These are phyloP conservation scores for Polyporus arcularius DNA, from an alignment of 768 basidiomycete genomes.

Conservation along the genomic window DNA sequence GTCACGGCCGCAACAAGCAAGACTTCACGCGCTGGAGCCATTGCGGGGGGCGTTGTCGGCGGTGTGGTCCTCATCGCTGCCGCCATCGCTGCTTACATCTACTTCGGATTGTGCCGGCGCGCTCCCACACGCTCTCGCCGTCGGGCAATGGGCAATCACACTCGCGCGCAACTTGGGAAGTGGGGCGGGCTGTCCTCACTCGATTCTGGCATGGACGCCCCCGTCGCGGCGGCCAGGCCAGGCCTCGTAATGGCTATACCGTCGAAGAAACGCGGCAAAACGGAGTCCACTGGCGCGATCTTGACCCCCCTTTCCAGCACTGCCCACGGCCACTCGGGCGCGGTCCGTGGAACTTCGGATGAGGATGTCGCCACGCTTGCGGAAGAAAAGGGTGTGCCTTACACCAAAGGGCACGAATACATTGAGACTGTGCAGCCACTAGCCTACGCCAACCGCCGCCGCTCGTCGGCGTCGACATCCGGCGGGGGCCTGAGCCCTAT, in stretches of 20 bases:
- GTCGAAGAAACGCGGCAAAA: conserved; percentile 8
- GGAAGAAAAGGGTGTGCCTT: conserved; percentile 10
- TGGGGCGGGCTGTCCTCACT: conserved; percentile 26
- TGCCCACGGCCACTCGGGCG: conserved; percentile 9
- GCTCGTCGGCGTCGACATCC: conserved; percentile 4
- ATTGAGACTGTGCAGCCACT: conserved; percentile 18
- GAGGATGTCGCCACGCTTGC: conserved; percentile 14
- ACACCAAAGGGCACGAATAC: conserved; percentile 8
- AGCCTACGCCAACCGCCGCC: conserved; percentile 3
- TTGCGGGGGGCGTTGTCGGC: conserved; percentile 57
- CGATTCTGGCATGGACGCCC: conserved; percentile 20
- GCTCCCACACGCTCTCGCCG: conserved; percentile 19
- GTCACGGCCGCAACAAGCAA: conserved; percentile 17
- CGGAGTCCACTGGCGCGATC: conserved; percentile 14
- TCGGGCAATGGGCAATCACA: conserved; percentile 6
- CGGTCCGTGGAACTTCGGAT: conserved; percentile 11
- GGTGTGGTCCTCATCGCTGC: conserved; percentile 41
- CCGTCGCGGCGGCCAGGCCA: conserved; percentile 3
- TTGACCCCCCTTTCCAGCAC: conserved; percentile 11
- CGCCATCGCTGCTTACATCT: conserved; percentile 34
- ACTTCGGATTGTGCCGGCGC: conserved; percentile 25
- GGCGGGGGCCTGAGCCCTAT: not conserved
- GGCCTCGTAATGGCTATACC: conserved; percentile 5
- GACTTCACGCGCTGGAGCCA: conserved; percentile 38
- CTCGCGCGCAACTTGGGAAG: conserved; percentile 6